A percentile compares a stretch with the other conserved stretches of the same genome.
phyloP scores from a whole-genome alignment of 2,329 filamentous ascomycete genomes.

The Sarocladiaceae sp. region DNA sequence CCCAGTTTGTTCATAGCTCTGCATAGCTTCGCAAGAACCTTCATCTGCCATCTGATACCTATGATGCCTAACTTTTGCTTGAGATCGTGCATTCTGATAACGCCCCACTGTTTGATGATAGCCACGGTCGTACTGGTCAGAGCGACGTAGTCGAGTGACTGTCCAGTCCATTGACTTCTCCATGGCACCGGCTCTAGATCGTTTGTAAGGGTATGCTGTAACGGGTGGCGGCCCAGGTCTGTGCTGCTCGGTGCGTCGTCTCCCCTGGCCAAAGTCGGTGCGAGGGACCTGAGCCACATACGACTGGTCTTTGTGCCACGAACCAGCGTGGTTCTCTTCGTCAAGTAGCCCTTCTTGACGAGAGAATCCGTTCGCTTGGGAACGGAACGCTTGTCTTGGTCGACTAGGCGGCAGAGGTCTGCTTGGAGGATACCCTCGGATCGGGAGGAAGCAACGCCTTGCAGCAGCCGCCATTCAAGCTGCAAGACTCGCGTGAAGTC shows the following conservation, averaged over 20 bases:
- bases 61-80: conserved; percentile 51
- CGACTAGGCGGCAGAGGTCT: conserved; percentile 49
- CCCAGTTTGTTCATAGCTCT: conserved; percentile 51
- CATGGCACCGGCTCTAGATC: conserved; percentile 51
- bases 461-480: conserved; percentile 52
- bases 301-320: conserved; percentile 56
- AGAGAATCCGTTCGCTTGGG: conserved; percentile 55
- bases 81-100: conserved; percentile 52
- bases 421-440: conserved; percentile 53
- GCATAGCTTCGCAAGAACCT: conserved; percentile 50
- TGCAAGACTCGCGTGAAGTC: conserved; percentile 52
- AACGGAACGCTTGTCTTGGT: conserved; percentile 58
- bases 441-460: conserved; percentile 50
- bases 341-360: conserved; percentile 54
- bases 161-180: conserved; percentile 49
- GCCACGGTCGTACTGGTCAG: conserved; percentile 52
- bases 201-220: conserved; percentile 30
- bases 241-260: conserved; percentile 18
- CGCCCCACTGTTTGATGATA: conserved; percentile 49
- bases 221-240: conserved; percentile 30
- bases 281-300: conserved; percentile 52
- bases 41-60: conserved; percentile 53
- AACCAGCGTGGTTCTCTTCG: conserved; percentile 53
- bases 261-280: conserved; percentile 36
- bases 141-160: conserved; percentile 51